A percentile compares a stretch with the other conserved stretches of the same genome.
Evolutionary conservation across 192 early-diverging fungal genomes (phyloP).

Genomic region (Jimgerdemannia lactiflua): DNA sequence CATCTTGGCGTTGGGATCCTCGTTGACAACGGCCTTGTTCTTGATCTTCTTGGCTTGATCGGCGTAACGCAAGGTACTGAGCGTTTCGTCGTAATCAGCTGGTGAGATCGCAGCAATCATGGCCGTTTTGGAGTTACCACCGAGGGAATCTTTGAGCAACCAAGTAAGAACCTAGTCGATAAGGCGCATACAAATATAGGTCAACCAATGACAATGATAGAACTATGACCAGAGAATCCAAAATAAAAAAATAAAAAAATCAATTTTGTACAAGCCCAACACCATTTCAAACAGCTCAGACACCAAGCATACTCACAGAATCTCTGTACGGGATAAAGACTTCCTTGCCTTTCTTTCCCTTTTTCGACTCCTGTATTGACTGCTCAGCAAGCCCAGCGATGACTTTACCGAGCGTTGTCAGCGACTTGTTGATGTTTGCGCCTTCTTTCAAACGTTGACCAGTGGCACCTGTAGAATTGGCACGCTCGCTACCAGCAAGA

Average conservation of each 20-base stretch:
- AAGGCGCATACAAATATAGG: neutral
- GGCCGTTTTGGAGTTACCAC: constrained; percentile 68
- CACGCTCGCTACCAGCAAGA: constrained; percentile 92
- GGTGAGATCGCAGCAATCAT: constrained; percentile 73
- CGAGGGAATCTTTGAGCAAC: constrained; percentile 70
- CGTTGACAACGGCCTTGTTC: constrained; percentile 79
- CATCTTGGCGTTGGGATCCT: constrained; percentile 64
- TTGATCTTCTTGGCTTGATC: constrained; percentile 81
- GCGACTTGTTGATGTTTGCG: constrained; percentile 91
- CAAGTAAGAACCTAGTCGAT: constrained; percentile 60
- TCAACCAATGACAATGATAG: too few species aligned
- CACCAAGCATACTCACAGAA: constrained; percentile 51
- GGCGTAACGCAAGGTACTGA: constrained; percentile 76
- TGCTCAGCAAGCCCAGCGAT: constrained; percentile 85
- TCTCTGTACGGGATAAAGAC: constrained; percentile 88
- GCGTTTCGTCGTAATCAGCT: constrained; percentile 59
- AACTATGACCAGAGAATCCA: too few species aligned
- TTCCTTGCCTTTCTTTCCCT: constrained; percentile 42
- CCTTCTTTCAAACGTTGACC: constrained; percentile 88
- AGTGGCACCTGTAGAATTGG: constrained; percentile 80
- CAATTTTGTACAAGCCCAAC: neutral
- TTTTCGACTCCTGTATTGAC: constrained; percentile 33
- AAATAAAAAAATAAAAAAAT: neutral
- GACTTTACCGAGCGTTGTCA: constrained; percentile 92
- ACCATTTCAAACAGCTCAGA: constrained; percentile 4